Percentiles rank a stretch among this genome's conserved stretches.
Conservation (phyloP, 805 yeast genomes). For the Ogataea pini region DNA sequence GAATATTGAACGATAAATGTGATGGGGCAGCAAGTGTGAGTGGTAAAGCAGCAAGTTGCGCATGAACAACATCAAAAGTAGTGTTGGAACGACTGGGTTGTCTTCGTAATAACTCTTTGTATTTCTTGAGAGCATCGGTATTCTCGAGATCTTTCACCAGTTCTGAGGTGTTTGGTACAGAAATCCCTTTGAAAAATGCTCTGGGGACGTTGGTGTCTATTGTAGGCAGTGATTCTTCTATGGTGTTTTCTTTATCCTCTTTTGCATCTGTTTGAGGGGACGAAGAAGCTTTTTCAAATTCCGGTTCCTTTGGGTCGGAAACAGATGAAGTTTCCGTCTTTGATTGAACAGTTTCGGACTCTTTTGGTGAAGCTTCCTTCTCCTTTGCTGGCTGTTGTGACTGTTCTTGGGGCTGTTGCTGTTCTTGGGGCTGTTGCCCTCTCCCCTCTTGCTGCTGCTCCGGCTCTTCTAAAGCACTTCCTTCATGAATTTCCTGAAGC, state of each 20-base stretch:
- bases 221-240: not conserved
- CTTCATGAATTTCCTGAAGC: constrained; percentile 5
- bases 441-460: no score
- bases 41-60: constrained; percentile 63
- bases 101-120: constrained; percentile 27
- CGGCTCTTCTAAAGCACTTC: not conserved
- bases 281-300: no score
- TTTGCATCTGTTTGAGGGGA: no score
- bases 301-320: no score
- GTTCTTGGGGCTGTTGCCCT: no score
- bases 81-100: constrained; percentile 13
- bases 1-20: constrained; percentile 59
- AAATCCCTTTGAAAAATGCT: constrained; percentile 32
- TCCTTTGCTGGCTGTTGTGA: not conserved
- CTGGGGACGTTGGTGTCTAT: constrained; percentile 12
- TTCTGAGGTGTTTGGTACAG: constrained; percentile 38
- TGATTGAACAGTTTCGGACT: no score
- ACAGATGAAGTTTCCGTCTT: no score
- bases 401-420: not conserved
- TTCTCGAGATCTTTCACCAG: constrained; percentile 29
- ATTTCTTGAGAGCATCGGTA: constrained; percentile 30
- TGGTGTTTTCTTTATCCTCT: not conserved
- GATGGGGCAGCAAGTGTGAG: constrained; percentile 57
- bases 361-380: no score
- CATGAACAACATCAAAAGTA: constrained; percentile 34